These are phyloP conservation scores for Apiotrichum brassicae DNA, from an alignment of 1,284 basidiomycete species.

Conservation along the genomic window DNA sequence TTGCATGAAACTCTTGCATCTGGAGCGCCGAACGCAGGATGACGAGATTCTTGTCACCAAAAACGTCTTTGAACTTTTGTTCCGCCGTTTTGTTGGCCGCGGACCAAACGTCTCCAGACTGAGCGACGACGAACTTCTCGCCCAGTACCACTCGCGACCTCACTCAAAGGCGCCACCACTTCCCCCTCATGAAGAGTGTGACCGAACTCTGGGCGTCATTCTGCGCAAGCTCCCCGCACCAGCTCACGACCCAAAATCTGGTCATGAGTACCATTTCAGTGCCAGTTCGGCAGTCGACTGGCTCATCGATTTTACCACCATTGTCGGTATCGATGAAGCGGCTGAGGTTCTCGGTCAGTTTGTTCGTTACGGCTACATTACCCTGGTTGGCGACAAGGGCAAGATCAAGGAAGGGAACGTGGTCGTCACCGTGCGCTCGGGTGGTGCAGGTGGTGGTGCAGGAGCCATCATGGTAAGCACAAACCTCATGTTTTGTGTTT, in stretches of 20 bases:
- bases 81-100: conserved; percentile 86
- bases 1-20: conserved; percentile 94
- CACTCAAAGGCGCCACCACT: conserved; percentile 29
- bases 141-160: conserved; percentile 38
- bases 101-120: conserved; percentile 62
- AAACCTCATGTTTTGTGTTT: background rate
- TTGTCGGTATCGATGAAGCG: conserved; percentile 91
- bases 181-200: conserved; percentile 39
- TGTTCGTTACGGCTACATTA: conserved; percentile 86
- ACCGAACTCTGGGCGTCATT: conserved; percentile 49
- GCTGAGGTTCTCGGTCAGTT: conserved; percentile 97
- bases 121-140: conserved; percentile 40
- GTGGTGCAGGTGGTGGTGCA: conserved; percentile 41
- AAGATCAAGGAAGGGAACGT: conserved; percentile 81
- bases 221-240: conserved; percentile 19
- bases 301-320: conserved; percentile 95
- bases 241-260: conserved; percentile 13
- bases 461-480: conserved; percentile 38
- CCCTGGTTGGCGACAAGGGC: conserved; percentile 58
- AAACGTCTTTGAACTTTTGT: conserved; percentile 87
- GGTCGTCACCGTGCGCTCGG: conserved; percentile 65
- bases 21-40: conserved; percentile 84
- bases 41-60: conserved; percentile 97
- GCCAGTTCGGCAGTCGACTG: conserved; percentile 86
- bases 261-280: conserved; percentile 68